These are phyloP conservation scores for Trichoderma virens DNA, from an alignment of 495 filamentous ascomycete species.

Conservation along the genomic window DNA sequence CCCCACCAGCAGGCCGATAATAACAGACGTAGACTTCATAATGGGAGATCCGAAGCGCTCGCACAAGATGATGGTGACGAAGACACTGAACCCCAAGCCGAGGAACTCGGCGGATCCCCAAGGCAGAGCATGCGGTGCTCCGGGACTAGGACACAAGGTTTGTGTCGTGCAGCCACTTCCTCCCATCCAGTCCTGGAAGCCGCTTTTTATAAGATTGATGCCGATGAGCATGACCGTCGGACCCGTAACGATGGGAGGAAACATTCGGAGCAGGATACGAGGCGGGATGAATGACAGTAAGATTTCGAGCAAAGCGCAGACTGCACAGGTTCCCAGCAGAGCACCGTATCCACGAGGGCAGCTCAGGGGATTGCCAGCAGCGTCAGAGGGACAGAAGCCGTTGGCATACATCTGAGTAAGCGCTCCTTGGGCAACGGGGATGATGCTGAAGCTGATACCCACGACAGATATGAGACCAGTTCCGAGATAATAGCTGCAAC, in stretches of 20 bases:
- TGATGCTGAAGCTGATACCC: constrained; percentile 78
- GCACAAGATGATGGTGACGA: constrained; percentile 79
- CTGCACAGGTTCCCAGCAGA: constrained; percentile 63
- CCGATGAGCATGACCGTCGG: constrained; percentile 66
- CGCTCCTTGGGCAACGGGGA: constrained; percentile 72
- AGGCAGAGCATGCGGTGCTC: constrained; percentile 70
- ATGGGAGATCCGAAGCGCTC: constrained; percentile 75
- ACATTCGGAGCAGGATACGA: constrained; percentile 61
- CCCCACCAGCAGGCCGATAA: constrained; percentile 73
- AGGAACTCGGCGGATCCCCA: constrained; percentile 88
- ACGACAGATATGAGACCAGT: constrained; percentile 90
- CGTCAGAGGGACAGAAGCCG: constrained; percentile 61
- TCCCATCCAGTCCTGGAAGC: constrained; percentile 80
- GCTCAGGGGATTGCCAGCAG: constrained; percentile 58
- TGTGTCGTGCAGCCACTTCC: constrained; percentile 49
- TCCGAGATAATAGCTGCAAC: constrained; percentile 57
- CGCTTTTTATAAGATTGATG: constrained; percentile 63
- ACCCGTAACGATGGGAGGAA: constrained; percentile 85
- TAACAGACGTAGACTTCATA: constrained; percentile 61
- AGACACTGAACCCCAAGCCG: constrained; percentile 83
- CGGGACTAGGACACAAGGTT: constrained; percentile 59
- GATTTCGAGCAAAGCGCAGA: constrained; percentile 68
- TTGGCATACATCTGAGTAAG: constrained; percentile 81
- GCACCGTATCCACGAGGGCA: constrained; percentile 85
- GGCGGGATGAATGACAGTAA: constrained; percentile 69